Evolutionary conservation across 2,329 filamentous ascomycete species (phyloP).

Genomic region (Penicillium sp.): DNA sequence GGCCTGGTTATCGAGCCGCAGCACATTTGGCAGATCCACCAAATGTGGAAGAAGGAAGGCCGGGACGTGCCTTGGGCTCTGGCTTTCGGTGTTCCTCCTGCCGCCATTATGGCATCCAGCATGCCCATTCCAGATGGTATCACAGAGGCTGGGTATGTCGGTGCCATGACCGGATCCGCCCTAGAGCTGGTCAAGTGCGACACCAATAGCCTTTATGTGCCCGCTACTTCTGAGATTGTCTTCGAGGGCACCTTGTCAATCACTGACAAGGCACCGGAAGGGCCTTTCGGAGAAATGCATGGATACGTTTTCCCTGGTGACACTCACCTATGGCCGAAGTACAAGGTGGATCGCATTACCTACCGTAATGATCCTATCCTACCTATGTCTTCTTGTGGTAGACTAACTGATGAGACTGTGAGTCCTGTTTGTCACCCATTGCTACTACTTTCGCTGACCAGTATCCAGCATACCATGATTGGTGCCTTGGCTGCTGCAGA

Average conservation of each 20-base stretch:
- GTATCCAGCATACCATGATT: slow-evolving; percentile 38
- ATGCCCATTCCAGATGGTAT: slow-evolving; percentile 54
- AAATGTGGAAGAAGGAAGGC: slow-evolving; percentile 49
- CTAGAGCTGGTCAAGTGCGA: slow-evolving; percentile 55
- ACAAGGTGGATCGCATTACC: slow-evolving; percentile 50
- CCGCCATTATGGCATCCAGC: slow-evolving; percentile 49
- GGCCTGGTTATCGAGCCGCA: slow-evolving; percentile 49
- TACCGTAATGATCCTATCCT: slow-evolving; percentile 51
- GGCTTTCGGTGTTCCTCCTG: slow-evolving; percentile 52
- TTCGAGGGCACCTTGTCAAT: slow-evolving; percentile 52
- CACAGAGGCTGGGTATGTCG: slow-evolving; percentile 52
- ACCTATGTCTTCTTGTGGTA: slow-evolving; percentile 46
- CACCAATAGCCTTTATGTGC: slow-evolving; percentile 51
- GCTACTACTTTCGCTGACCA: neutral
- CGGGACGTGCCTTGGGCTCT: slow-evolving; percentile 51
- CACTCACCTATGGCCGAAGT: slow-evolving; percentile 39
- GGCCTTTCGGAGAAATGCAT: slow-evolving; percentile 53
- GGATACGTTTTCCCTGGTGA: slow-evolving; percentile 49
- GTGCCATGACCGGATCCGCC: slow-evolving; percentile 46
- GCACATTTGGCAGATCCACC: slow-evolving; percentile 49
- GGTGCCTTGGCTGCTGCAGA: slow-evolving; percentile 47
- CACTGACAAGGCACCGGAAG: slow-evolving; percentile 46
- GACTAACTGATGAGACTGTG: slow-evolving; percentile 48
- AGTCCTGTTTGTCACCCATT: slow-evolving; percentile 6
- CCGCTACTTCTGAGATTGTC: slow-evolving; percentile 54